Evolutionary conservation across 192 early-diverging fungal genomes (phyloP), one percentile per base, ranked within the genome.

Genomic region (Nowakowskiella sp.): DNA sequence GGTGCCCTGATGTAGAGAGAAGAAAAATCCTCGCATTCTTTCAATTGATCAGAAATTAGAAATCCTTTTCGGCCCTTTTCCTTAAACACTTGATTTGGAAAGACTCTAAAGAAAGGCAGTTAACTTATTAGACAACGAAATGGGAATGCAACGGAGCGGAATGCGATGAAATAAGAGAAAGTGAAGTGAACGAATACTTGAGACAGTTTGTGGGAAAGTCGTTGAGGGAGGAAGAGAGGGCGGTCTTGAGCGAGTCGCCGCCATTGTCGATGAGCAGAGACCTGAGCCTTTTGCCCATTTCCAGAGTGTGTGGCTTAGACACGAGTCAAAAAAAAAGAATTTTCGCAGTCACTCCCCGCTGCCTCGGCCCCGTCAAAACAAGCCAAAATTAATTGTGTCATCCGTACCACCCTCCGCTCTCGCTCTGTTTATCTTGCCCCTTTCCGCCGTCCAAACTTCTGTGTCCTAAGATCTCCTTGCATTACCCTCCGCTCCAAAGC

Each of bases 201-300:
- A 39, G 2, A 29, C n/a, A 44, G 19, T 39, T 26, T 60, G 34
- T 7, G 25, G 13, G 9, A 30, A 29, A 16, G 42, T 24, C 42
- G 51, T 4, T 23, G 23, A 13, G 13, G 47, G 22, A 23, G 46
- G 33, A 56, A 2, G 62, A 61, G 26, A 74, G 70, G 4, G 81
- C 86, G 25, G 67, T 71, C 59, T 88, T 88, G 16, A 86, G 81
- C 3, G 72, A 54, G 47, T 65, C 65, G 8, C 84, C 84, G 6
- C 86, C 86, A 67, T 88, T 86, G 60, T 88, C 86, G 1, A 88
- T 48, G 3, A 88, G 61, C 26, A 88, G 53, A 7, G 74, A n/a
- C n/a, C n/a, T n/a, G n/a, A n/a, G n/a, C n/a, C n/a, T n/a, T n/a
- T n/a, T n/a, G n/a, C n/a, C n/a, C n/a, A n/a, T n/a, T n/a, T n/a